Conservation (phyloP, 371 early-diverging fungal species). For the Amoeboaphelidium protococcarum region DNA sequence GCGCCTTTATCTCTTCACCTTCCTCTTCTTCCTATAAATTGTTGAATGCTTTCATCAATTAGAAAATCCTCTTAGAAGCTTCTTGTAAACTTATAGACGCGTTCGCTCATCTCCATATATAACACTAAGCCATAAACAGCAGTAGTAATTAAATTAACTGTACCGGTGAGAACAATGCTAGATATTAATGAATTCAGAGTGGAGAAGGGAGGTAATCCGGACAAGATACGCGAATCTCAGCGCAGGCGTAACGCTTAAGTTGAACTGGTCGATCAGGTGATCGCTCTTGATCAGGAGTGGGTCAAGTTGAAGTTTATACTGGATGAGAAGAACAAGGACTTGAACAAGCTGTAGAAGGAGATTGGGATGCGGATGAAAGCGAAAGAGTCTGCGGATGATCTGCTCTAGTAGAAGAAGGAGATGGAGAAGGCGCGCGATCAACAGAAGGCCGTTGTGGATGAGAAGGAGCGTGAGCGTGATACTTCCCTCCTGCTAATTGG, state of each 20-base stretch:
- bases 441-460: constrained; percentile 28
- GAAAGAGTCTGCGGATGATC: constrained; percentile 28
- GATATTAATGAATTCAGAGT: constrained; percentile 73
- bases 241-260: constrained; percentile 57
- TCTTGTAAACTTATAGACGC: too few species aligned
- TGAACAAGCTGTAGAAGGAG: constrained; percentile 74
- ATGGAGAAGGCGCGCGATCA: constrained; percentile 22
- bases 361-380: constrained; percentile 64
- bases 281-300: constrained; percentile 76
- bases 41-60: too few species aligned
- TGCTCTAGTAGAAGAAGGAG: constrained; percentile 19
- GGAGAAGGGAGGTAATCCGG: constrained; percentile 88
- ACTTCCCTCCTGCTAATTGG: constrained; percentile 42
- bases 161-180: too few species aligned
- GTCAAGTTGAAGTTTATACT: constrained; percentile 46
- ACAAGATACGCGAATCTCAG: constrained; percentile 73
- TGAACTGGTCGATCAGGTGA: constrained; percentile 70
- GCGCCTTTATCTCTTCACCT: too few species aligned
- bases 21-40: too few species aligned
- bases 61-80: too few species aligned
- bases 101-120: too few species aligned
- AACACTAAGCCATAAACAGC: too few species aligned
- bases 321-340: constrained; percentile 64
- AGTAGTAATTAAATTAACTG: too few species aligned
- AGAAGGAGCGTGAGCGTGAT: constrained; percentile 35